phyloP scores from a whole-genome alignment of 129 eudicot genomes.

The Kitagawia praeruptora region DNA sequence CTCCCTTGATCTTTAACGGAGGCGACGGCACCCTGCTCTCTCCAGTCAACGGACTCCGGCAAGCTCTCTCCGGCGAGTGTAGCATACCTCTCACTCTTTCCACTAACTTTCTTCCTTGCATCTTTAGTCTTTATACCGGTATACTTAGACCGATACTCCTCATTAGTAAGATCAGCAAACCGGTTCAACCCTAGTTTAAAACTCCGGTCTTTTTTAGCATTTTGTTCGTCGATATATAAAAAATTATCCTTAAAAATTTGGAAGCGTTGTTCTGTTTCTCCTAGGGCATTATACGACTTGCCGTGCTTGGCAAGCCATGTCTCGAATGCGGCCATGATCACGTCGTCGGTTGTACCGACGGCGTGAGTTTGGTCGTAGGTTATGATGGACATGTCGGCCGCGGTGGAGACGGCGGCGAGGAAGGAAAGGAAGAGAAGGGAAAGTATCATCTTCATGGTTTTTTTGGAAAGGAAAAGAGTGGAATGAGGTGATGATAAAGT shows the following conservation, averaged over 20 bases:
- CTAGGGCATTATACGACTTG: constrained; percentile 35
- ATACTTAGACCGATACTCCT: constrained; percentile 30
- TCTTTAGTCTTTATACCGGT: constrained; percentile 14
- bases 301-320: constrained; percentile 37
- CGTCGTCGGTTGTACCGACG: constrained; percentile 13
- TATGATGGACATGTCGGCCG: constrained; percentile 9
- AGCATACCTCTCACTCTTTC: neutral
- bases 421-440: neutral
- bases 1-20: constrained; percentile 8
- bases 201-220: constrained; percentile 11
- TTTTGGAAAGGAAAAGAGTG: neutral
- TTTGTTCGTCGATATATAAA: constrained; percentile 30
- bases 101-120: neutral
- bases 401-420: neutral
- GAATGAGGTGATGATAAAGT: neutral
- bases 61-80: neutral
- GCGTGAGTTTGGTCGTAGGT: constrained; percentile 6
- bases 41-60: constrained; percentile 9
- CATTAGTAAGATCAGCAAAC: constrained; percentile 41
- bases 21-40: constrained; percentile 3
- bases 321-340: constrained; percentile 22
- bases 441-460: neutral
- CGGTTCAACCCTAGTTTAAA: constrained; percentile 36
- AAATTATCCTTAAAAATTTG: constrained; percentile 43
- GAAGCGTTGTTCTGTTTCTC: constrained; percentile 37